These are phyloP conservation scores for Solanum ahanhuiri DNA, from an alignment of 257 asterid genomes.

Conservation along the genomic window DNA sequence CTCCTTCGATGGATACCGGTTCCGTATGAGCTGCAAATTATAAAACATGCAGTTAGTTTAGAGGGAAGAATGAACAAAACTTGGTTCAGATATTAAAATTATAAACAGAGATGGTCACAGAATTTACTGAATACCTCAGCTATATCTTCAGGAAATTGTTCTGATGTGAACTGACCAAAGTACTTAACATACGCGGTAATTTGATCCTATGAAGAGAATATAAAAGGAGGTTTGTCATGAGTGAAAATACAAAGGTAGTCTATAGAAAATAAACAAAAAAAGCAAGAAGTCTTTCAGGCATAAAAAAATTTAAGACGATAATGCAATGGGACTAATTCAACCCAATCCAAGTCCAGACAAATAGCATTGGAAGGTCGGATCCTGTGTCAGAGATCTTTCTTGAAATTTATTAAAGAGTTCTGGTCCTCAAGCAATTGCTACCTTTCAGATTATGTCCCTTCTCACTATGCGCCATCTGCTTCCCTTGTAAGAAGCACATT, in stretches of 20 bases:
- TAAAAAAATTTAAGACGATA: not conserved
- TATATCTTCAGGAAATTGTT: conserved; percentile 91
- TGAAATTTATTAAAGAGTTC: not conserved
- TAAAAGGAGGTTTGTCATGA: not conserved
- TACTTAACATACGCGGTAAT: conserved; percentile 81
- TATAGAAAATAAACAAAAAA: not conserved
- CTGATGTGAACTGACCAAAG: conserved; percentile 94
- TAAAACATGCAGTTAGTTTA: not conserved
- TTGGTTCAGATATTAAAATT: not conserved
- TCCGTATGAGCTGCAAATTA: conserved; percentile 72
- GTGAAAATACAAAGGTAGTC: not conserved
- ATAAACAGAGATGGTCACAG: not conserved
- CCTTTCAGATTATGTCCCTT: not conserved
- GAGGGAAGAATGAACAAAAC: conserved; percentile 1
- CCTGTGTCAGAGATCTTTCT: not conserved
- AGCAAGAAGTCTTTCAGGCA: not conserved
- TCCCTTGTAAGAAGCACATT: not conserved
- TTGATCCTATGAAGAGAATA: conserved; percentile 51
- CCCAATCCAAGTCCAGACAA: not conserved
- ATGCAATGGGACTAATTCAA: not conserved
- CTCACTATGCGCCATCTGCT: not conserved
- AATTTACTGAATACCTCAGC: conserved; percentile 59
- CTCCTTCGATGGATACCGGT: conserved; percentile 77
- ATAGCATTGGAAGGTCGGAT: not conserved
- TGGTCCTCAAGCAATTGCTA: not conserved